Conservation (phyloP, 75 land plant genomes). For the Chamaecyparis obtusa region DNA sequence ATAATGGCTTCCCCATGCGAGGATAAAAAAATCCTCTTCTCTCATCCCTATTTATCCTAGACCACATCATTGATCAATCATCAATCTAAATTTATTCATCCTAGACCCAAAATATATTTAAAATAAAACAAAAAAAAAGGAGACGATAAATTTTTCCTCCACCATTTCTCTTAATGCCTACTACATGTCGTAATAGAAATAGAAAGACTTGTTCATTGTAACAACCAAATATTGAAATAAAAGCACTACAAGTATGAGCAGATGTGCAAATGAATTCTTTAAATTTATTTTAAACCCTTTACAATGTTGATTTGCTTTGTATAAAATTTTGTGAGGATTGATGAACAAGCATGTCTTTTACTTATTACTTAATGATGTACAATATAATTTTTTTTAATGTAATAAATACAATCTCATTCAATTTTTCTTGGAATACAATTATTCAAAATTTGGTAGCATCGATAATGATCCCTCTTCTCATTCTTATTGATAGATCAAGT, state of each 20-base stretch:
- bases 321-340: not conserved
- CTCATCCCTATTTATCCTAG: constrained; percentile 71
- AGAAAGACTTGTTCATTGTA: constrained; percentile 27
- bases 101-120: not conserved
- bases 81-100: not conserved
- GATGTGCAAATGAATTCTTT: no score
- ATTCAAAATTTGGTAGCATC: no score
- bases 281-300: not conserved
- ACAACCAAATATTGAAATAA: not conserved
- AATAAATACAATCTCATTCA: no score
- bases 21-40: constrained; percentile 48
- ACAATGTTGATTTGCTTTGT: not conserved
- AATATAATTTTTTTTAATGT: no score
- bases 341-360: not conserved
- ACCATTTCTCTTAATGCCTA: constrained; percentile 28
- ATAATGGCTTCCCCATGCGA: constrained; percentile 39
- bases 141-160: not conserved
- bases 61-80: constrained; percentile 50
- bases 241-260: not conserved
- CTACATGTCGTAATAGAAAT: constrained; percentile 74
- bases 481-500: no score
- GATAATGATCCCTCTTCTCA: no score
- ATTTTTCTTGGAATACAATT: no score
- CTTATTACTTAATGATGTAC: no score
- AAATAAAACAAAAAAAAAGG: not conserved